Evolutionary conservation across 768 basidiomycete species (phyloP), one percentile per base, ranked within the genome.

Genomic region (Phylloporus sp.): DNA sequence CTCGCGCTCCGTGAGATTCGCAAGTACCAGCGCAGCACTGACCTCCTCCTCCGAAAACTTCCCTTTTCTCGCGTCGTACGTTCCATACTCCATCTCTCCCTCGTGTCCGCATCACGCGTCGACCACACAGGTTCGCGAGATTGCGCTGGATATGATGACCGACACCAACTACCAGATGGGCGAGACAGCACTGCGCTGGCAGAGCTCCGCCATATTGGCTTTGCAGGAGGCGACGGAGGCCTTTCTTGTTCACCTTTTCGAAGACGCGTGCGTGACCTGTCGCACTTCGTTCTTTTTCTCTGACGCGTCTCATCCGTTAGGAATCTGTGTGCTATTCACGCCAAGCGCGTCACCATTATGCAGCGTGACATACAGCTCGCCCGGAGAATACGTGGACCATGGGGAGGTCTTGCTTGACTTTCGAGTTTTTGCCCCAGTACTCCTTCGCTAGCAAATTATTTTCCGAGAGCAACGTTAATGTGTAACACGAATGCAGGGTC

Each of bases 271-370:
- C 73, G 93, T 89, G 22, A 8, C 35, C 26, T 42, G n/a, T 38
- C 17, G 24, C 13, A 20, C 34, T 2, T 21, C 20, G 2, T 5
- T 17, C 24, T 21, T 49, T 18, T 32, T 23, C 17, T 35, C 36
- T 50, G 34, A 57, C 21, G 22, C n/a, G 37, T 18, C 31, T 38
- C 18, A n/a, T 37, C 13, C 41, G 50, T 18, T 51, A 96, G 93
- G 34, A 96, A 97, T 65, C 72, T 96, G 27, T 99, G 96, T 61
- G 94, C 95, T 6, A 89, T 99, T 55, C 95, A 98, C 60, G 95
- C 95, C 14, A 97, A 95, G 68, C 85, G 95, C 58, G 95, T 98
- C 5, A 99, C 95, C 6, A 85, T 97, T 57, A 97, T 97, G 94
- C 91, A 92, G 46, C 79, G 86, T 42, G 96, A 99, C 58, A 94